phyloP scores from a whole-genome alignment of 345 rosid species.

The Atalantia buxifolia region DNA sequence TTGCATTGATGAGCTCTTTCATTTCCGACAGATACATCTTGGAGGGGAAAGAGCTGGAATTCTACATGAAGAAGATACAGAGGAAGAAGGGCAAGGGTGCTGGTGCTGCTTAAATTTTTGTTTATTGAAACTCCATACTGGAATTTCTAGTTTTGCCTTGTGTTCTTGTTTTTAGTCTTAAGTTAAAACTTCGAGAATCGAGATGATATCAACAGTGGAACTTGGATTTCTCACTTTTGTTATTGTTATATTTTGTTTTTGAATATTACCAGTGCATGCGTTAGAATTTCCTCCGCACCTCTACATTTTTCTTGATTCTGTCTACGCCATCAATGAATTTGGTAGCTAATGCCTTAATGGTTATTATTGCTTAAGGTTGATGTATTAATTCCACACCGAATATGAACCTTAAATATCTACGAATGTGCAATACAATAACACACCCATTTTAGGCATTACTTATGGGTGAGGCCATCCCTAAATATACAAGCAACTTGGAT shows the following conservation, averaged over 20 bases:
- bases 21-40: constrained; percentile 46
- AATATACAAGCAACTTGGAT: too few species aligned
- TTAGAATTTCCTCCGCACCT: background rate
- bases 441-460: background rate
- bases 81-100: constrained; percentile 88
- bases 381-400: too few species aligned
- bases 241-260: background rate
- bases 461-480: too few species aligned
- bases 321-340: background rate
- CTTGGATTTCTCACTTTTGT: background rate
- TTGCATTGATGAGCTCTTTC: background rate
- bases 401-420: too few species aligned
- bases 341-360: background rate
- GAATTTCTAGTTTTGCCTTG: background rate
- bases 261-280: background rate
- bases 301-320: too few species aligned
- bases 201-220: constrained; percentile 3
- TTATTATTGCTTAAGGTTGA: background rate
- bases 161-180: background rate
- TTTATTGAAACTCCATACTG: background rate
- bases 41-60: constrained; percentile 75
- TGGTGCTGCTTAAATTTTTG: constrained; percentile 46
- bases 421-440: too few species aligned
- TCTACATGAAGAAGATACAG: constrained; percentile 79
- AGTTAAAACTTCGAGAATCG: background rate